Evolutionary conservation across 768 basidiomycete genomes (phyloP).

Genomic region (Russula brevipes): DNA sequence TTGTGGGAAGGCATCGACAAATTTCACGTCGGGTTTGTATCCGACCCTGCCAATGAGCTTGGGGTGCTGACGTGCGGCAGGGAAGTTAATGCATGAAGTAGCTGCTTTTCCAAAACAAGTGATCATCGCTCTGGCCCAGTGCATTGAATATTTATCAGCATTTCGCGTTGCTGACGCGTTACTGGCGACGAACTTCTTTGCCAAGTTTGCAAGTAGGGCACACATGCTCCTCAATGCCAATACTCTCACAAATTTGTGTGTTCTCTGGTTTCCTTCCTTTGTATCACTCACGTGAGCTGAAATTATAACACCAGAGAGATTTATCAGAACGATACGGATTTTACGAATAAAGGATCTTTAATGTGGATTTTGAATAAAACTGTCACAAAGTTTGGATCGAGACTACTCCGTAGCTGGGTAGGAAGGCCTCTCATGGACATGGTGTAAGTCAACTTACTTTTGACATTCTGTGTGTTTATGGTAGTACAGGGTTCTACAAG

Average conservation of each 20-base stretch:
- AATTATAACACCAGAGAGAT: conserved; percentile 53
- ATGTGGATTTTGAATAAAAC: conserved; percentile 85
- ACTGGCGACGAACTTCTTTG: conserved; percentile 71
- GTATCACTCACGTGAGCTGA: neutral
- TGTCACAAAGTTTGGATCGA: conserved; percentile 81
- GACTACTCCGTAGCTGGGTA: conserved; percentile 81
- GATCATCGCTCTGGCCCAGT: conserved; percentile 66
- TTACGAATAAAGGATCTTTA: conserved; percentile 65
- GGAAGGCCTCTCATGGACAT: conserved; percentile 77
- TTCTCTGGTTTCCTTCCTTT: neutral
- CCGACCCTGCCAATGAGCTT: neutral
- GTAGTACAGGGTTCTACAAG: conserved; percentile 55
- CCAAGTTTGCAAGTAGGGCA: conserved; percentile 63
- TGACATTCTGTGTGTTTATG: neutral
- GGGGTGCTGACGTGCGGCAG: conserved; percentile 34
- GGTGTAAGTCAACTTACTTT: conserved; percentile 37
- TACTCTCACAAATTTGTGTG: conserved; percentile 73
- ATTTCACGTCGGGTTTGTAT: conserved; percentile 41
- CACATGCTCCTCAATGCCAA: conserved; percentile 89
- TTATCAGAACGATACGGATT: conserved; percentile 87
- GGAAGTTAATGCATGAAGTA: conserved; percentile 54
- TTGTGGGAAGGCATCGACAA: conserved; percentile 38
- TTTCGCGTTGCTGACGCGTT: conserved; percentile 81
- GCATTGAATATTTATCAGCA: conserved; percentile 59
- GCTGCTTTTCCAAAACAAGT: conserved; percentile 66